Percentiles rank a stretch among this genome's conserved stretches.
Evolutionary conservation across 495 filamentous ascomycete genomes (phyloP).

Genomic region (Sabuloglossum arenarium): DNA sequence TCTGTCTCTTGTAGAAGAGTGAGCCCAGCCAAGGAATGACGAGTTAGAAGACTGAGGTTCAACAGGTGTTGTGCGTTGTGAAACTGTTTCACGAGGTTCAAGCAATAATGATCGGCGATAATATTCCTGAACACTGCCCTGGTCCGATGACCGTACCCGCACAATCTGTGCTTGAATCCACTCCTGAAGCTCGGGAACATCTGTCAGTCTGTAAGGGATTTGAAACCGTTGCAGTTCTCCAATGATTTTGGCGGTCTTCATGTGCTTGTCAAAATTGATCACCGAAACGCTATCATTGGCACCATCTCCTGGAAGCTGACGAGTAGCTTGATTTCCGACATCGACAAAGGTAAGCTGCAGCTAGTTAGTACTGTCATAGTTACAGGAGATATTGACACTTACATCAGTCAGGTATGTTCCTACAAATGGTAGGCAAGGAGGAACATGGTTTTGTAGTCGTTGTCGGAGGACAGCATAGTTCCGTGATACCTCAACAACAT

Average conservation of each 20-base stretch:
- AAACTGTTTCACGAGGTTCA: constrained; percentile 50
- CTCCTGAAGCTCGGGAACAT: constrained; percentile 77
- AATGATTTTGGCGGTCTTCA: constrained; percentile 84
- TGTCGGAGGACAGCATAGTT: constrained; percentile 86
- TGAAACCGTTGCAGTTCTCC: constrained; percentile 94
- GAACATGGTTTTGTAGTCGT: constrained; percentile 68
- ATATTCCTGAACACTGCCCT: constrained; percentile 56
- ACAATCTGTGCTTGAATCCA: constrained; percentile 79
- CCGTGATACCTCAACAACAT: constrained; percentile 66
- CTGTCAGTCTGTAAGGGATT: constrained; percentile 70
- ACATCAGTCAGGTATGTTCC: constrained; percentile 81
- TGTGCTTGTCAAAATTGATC: constrained; percentile 98
- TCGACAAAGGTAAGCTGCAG: constrained; percentile 53
- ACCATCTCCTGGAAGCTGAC: constrained; percentile 31
- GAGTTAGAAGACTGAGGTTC: background rate
- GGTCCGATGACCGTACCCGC: constrained; percentile 58
- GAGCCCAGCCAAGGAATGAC: background rate
- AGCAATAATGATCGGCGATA: constrained; percentile 75
- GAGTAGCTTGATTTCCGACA: constrained; percentile 70
- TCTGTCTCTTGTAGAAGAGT: background rate
- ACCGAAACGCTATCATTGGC: constrained; percentile 42
- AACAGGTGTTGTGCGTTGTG: background rate
- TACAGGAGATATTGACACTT: constrained; percentile 10
- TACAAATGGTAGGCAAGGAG: constrained; percentile 90
- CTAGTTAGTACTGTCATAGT: constrained; percentile 10